Percentiles rank a stretch among this genome's conserved stretches.
Conservation (phyloP, 139 green algal species). For the Astrephomene gubernaculifera region DNA sequence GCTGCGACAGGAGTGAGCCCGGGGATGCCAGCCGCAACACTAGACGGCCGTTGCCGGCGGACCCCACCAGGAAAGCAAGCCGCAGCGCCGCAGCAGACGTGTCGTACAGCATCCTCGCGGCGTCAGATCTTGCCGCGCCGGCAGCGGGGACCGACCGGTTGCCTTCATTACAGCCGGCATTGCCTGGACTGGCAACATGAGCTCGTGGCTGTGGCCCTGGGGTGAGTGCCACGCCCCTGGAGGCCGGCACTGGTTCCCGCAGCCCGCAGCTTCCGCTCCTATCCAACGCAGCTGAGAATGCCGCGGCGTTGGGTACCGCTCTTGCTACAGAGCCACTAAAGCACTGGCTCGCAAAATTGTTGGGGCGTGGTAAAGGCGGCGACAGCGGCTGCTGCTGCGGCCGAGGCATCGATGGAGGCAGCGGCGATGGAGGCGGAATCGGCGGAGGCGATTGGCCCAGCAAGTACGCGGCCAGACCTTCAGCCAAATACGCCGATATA, state of each 20-base stretch:
- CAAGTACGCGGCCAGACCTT: constrained; percentile 17
- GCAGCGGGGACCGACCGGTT: too few species aligned
- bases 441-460: background rate
- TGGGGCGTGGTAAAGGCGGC: background rate
- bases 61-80: constrained; percentile 7
- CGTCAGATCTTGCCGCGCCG: too few species aligned
- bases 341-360: background rate
- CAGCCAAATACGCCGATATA: background rate
- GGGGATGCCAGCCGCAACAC: constrained; percentile 8
- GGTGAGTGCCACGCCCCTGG: too few species aligned
- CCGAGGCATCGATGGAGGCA: background rate
- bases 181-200: too few species aligned
- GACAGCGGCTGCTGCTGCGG: background rate
- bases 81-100: background rate
- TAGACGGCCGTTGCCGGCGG: background rate
- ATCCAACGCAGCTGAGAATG: too few species aligned
- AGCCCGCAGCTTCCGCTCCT: too few species aligned
- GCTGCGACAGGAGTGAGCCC: background rate
- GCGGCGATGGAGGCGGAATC: background rate
- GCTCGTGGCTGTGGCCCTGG: too few species aligned
- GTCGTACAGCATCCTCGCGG: background rate
- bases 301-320: too few species aligned
- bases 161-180: too few species aligned
- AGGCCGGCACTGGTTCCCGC: too few species aligned
- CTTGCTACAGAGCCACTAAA: too few species aligned